Conservation (phyloP, 208 protist genomes). For the Tritrichomonas musculus region DNA sequence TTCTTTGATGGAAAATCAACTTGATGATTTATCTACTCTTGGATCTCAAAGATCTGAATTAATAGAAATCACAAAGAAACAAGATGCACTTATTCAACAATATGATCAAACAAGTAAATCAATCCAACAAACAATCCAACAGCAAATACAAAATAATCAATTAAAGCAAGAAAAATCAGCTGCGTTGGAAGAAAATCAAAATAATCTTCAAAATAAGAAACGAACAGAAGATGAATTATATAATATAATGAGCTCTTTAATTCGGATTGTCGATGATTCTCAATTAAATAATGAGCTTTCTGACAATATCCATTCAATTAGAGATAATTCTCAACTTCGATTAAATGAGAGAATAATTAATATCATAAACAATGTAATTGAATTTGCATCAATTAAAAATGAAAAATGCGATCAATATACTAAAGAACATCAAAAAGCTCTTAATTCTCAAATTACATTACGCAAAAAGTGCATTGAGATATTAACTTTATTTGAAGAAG, state of each 20-base stretch:
- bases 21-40: not conserved
- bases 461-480: not conserved
- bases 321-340: not conserved
- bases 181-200: not conserved
- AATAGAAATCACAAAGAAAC: not conserved
- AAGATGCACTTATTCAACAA: not conserved
- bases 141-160: too few relatives aligned
- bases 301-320: not conserved
- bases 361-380: not conserved
- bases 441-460: not conserved
- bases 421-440: not conserved
- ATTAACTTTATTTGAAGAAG: not conserved
- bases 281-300: not conserved
- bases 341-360: not conserved
- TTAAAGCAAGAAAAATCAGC: not conserved
- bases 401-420: not conserved
- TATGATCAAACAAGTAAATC: not conserved
- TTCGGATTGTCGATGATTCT: not conserved
- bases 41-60: not conserved
- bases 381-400: not conserved
- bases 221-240: not conserved
- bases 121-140: too few relatives aligned
- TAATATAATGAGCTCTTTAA: not conserved
- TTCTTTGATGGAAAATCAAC: not conserved
- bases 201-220: too few relatives aligned